Base-by-base conservation (phyloP, 345 rosid species). In the Mallotus nudiflorus region DNA sequence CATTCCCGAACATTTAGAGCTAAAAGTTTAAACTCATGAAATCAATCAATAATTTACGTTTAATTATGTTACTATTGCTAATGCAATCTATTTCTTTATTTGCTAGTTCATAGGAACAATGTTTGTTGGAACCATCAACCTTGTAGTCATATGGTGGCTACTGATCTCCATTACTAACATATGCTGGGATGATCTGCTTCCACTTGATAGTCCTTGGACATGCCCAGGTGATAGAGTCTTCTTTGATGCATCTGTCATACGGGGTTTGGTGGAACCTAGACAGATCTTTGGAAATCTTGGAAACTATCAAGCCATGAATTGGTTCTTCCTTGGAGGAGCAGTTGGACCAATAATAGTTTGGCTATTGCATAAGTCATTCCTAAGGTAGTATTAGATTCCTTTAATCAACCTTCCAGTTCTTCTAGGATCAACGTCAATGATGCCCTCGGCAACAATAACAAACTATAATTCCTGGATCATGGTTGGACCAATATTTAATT, bases 241-340 rank as follows among this genome's bases (percentile, higher is more conserved):
- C 90, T 91, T 91, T 45, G 96, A 93, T 71, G 97, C 98, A 42
- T 87, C 96, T 5, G 94, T 89, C 57, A 93, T 91, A 66, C 91
- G 97, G 97, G 98, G 96, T 67, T 62, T 91, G 78, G 93, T 85
- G 9, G 97, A 92, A 53, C 97, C 98, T 2, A 93, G 74, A 69
- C 73, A 91, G 33, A 93, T 88, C 54, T 93, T 91, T 28, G 97
- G 96, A 25, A 68, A 82, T 15, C 82, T 80, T 3, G 97, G 98
- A 53, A 89, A 87, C 82, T 93, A 93, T 76, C 52, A 66, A 0
- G 84, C 89, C 25, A 79, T 89, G 87, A 93, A 93, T 62, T 89
- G 94, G 98, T 93, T 93, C 74, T 93, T 93, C 78, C 71, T 93
- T 0, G 92, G 90, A 45, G 94, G 97, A 24, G 90, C 90, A 19